phyloP scores from a whole-genome alignment of 2,329 filamentous ascomycete species.

The Fusarium euwallaceae region DNA sequence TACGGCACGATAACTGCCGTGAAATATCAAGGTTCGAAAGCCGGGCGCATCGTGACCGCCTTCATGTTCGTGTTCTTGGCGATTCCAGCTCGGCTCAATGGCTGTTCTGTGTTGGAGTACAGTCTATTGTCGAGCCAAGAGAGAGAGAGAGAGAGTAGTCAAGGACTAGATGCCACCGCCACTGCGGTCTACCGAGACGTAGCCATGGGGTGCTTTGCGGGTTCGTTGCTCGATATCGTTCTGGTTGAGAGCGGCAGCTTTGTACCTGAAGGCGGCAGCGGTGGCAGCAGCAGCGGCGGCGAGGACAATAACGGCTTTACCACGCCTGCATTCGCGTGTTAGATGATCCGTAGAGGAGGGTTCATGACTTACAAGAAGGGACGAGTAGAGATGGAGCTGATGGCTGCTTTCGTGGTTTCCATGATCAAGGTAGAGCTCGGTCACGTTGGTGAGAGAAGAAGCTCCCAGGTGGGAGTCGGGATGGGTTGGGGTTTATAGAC shows the following conservation, averaged over 20 bases:
- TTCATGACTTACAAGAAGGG: conserved; percentile 38
- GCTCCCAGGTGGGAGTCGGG: neutral
- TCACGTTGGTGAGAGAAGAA: neutral
- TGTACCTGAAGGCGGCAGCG: conserved; percentile 50
- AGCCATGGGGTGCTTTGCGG: conserved; percentile 54
- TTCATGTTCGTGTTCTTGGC: neutral
- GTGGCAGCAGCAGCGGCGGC: conserved; percentile 49
- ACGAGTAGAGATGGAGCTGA: conserved; percentile 31
- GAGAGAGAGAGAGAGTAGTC: neutral
- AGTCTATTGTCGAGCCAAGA: neutral
- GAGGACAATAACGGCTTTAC: conserved; percentile 54
- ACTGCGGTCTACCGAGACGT: conserved; percentile 66
- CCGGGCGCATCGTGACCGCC: neutral
- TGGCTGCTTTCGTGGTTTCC: conserved; percentile 14
- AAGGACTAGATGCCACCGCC: conserved; percentile 58
- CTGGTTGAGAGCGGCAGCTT: conserved; percentile 52
- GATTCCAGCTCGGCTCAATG: neutral
- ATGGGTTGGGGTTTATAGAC: conserved; percentile 21
- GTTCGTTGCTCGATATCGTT: conserved; percentile 61
- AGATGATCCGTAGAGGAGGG: neutral
- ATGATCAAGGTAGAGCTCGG: neutral
- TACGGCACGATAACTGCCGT: neutral
- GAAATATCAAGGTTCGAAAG: neutral
- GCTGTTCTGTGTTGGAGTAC: neutral
- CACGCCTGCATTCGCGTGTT: conserved; percentile 48